Base-by-base conservation (phyloP, 2,329 filamentous ascomycete genomes). In the Aspergillus sp. region DNA sequence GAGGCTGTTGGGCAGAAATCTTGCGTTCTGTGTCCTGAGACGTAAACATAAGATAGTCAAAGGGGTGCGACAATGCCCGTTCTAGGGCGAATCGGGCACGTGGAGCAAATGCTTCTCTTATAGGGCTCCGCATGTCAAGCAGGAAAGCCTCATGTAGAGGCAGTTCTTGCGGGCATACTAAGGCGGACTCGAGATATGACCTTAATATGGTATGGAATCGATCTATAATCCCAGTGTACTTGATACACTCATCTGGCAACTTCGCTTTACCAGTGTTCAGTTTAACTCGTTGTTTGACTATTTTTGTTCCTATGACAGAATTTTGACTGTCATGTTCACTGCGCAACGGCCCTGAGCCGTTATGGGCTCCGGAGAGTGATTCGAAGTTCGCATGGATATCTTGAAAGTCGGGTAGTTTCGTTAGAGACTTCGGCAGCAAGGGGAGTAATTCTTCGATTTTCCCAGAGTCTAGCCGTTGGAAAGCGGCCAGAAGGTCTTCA, bases 251-350 rank as follows among this genome's bases (percentile, higher is more conserved):
- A 59, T 81, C 74, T 0, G 83, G 81, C 3, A 86, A 71, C 7
- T 79, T 76, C 2, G 81, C 78, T 65, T 82, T 84, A 56, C 82
- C 80, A 67, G 83, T 85, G 70, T 79, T 84, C 21, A 87, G 73
- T 52, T 82, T 79, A 19, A 87, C 81, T 61, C 84, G 84, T 62
- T 86, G 82, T 17, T 84, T 81, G 3, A 86, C 79, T n/a, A 87
- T 76, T 0, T 84, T 85, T 3, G 84, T 84, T 56, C 82, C 76
- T 6, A 84, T 70, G 17, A 79, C 81, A 4, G 81, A 79, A 62
- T 81, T 80, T 43, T 88, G 87, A 11, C 88, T 82, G 65, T 88
- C 88, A 72, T 95, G 90, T 70, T 88, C 88, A 75, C 88, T 96
- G 61, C 87, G 86, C 31, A 96, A 80, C 4, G 80, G 74, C 39